Conservation (phyloP, 129 eudicot species). For the Centaurea solstitialis region DNA sequence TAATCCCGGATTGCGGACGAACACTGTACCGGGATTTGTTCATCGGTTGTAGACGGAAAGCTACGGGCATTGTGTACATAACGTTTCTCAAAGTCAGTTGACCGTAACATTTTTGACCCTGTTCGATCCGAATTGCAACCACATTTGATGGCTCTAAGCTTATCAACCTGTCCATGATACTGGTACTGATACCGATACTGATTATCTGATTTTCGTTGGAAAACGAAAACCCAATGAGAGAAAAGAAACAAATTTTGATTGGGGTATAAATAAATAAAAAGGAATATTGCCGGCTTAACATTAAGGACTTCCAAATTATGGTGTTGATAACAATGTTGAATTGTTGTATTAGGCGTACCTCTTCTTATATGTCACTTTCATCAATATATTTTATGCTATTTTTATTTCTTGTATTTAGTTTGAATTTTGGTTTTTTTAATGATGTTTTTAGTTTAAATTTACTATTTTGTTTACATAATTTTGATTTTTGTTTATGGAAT, state of each 20-base stretch:
- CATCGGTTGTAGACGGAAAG: slow-evolving; percentile 62
- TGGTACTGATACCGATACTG: neutral
- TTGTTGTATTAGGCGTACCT: slow-evolving; percentile 55
- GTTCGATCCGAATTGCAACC: slow-evolving; percentile 58
- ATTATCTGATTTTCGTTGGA: neutral
- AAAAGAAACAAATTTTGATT: neutral
- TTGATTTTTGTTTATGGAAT: neutral
- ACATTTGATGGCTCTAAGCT: slow-evolving; percentile 78
- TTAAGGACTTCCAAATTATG: slow-evolving; percentile 54
- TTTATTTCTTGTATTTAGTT: too few species aligned
- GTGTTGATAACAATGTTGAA: slow-evolving; percentile 54
- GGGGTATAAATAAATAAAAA: slow-evolving; percentile 20
- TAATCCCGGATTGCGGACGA: slow-evolving; percentile 69
- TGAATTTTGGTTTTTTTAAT: too few species aligned
- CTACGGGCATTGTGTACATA: slow-evolving; percentile 93
- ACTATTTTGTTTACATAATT: neutral
- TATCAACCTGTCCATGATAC: slow-evolving; percentile 67
- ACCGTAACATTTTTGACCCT: slow-evolving; percentile 67
- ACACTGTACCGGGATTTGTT: slow-evolving; percentile 53
- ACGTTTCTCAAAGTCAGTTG: slow-evolving; percentile 65
- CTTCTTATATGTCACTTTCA: slow-evolving; percentile 9
- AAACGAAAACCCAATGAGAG: neutral
- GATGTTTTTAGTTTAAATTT: too few species aligned
- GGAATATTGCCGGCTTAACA: slow-evolving; percentile 47
- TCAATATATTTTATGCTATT: neutral